Evolutionary conservation across 495 filamentous ascomycete species (phyloP).

Genomic region (Aspergillus indologenus): DNA sequence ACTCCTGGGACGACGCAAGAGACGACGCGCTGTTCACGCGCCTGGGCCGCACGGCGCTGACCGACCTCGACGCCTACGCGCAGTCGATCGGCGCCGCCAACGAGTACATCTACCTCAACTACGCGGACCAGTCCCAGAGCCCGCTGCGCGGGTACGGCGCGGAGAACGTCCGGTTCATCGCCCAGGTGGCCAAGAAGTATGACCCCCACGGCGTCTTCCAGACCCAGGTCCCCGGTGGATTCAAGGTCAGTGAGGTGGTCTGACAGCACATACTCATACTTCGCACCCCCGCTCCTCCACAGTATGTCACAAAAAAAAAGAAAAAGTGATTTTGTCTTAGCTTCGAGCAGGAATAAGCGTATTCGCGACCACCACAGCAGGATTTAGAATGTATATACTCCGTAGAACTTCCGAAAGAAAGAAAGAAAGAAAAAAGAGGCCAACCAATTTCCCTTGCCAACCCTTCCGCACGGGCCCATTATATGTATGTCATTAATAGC

Average conservation of each 20-base stretch:
- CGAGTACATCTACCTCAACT: slow-evolving; percentile 31
- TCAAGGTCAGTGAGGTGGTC: slow-evolving; percentile 24
- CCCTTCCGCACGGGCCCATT: too few relatives aligned
- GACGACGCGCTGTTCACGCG: slow-evolving; percentile 22
- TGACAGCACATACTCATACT: too few relatives aligned
- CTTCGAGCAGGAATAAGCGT: too few relatives aligned
- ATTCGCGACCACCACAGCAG: too few relatives aligned
- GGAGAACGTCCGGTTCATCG: slow-evolving; percentile 37
- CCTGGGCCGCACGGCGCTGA: slow-evolving; percentile 11
- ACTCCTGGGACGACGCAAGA: slow-evolving; percentile 20
- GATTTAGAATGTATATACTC: too few relatives aligned
- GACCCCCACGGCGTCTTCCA: slow-evolving; percentile 52
- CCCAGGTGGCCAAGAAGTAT: slow-evolving; percentile 40
- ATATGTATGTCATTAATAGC: too few relatives aligned
- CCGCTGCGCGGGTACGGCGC: slow-evolving; percentile 47
- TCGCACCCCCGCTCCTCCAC: too few relatives aligned
- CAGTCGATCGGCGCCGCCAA: slow-evolving; percentile 22
- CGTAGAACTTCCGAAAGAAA: too few relatives aligned
- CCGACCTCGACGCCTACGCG: slow-evolving; percentile 22
- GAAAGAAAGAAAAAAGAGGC: too few relatives aligned
- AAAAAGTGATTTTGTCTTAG: too few relatives aligned
- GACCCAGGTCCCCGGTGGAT: slow-evolving; percentile 40
- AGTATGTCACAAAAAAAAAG: too few relatives aligned
- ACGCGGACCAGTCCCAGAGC: slow-evolving; percentile 42
- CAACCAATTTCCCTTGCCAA: too few relatives aligned